Conservation (phyloP, 768 basidiomycete genomes). For the Tylopilus cervinicoccineus region DNA sequence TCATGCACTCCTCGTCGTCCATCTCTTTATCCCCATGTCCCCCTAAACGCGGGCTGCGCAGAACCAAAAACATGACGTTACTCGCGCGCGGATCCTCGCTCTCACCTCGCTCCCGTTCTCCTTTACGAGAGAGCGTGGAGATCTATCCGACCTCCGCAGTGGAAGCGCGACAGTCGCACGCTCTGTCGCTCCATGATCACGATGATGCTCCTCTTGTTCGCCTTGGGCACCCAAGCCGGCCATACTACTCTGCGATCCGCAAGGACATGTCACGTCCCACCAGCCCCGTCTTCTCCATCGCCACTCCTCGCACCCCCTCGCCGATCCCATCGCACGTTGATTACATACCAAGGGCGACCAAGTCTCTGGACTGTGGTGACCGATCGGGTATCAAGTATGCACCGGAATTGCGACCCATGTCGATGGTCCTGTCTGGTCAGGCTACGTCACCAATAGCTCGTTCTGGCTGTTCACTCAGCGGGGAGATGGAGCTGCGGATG, state of each 20-base stretch:
- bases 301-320: conserved; percentile 25
- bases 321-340: conserved; percentile 23
- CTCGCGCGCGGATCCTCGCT: conserved; percentile 26
- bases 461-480: conserved; percentile 53
- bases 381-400: conserved; percentile 16
- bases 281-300: conserved; percentile 28
- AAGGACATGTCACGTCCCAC: conserved; percentile 41
- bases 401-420: conserved; percentile 26
- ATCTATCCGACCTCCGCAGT: conserved; percentile 10
- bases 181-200: conserved; percentile 17
- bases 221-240: conserved; percentile 49
- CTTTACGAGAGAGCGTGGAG: conserved; percentile 21
- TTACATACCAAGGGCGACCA: conserved; percentile 29
- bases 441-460: conserved; percentile 13
- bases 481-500: conserved; percentile 58
- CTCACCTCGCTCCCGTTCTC: conserved; percentile 20
- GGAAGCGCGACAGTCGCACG: conserved; percentile 20
- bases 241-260: conserved; percentile 55
- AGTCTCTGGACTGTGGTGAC: conserved; percentile 29
- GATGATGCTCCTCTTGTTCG: conserved; percentile 30
- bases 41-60: conserved; percentile 36
- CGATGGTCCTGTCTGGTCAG: conserved; percentile 23
- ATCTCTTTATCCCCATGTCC: conserved; percentile 24
- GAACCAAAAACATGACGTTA: conserved; percentile 35
- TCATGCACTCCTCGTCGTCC: conserved; percentile 20